These are phyloP conservation scores for Dendrobium nobile DNA, from an alignment of 106 monocot genomes.

Conservation along the genomic window DNA sequence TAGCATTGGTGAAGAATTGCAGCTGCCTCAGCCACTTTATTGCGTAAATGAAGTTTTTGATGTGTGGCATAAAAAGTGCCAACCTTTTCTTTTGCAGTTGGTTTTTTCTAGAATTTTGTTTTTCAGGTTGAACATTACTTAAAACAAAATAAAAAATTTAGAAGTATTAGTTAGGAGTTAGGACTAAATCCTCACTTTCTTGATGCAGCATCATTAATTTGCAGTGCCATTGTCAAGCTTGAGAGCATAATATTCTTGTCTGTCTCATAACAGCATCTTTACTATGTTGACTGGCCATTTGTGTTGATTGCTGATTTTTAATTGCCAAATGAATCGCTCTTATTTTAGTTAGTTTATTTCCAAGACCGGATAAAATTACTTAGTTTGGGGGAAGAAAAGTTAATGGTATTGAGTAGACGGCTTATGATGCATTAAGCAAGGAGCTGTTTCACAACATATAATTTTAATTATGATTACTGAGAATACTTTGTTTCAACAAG, in stretches of 20 bases:
- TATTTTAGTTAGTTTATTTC: background rate
- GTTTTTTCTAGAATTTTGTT: background rate
- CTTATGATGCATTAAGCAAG: too few species aligned
- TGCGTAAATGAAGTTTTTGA: background rate
- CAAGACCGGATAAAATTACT: background rate
- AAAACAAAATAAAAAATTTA: background rate
- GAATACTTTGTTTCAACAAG: background rate
- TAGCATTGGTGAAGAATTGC: background rate
- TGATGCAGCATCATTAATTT: background rate
- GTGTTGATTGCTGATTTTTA: background rate
- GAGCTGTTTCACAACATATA: too few species aligned
- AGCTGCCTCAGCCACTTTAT: background rate
- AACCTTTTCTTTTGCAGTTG: background rate
- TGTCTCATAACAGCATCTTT: background rate
- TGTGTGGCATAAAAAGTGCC: background rate
- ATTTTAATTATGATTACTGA: background rate
- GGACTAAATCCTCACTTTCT: background rate
- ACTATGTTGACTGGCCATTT: background rate
- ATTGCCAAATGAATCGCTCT: background rate
- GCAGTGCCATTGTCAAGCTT: background rate
- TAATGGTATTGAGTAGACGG: background rate
- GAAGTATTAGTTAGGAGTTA: background rate
- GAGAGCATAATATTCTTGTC: background rate
- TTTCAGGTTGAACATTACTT: background rate
- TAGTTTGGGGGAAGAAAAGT: background rate